These are phyloP conservation scores for Drechslerella dactyloides DNA, from an alignment of 2,329 filamentous ascomycete species.

Conservation along the genomic window DNA sequence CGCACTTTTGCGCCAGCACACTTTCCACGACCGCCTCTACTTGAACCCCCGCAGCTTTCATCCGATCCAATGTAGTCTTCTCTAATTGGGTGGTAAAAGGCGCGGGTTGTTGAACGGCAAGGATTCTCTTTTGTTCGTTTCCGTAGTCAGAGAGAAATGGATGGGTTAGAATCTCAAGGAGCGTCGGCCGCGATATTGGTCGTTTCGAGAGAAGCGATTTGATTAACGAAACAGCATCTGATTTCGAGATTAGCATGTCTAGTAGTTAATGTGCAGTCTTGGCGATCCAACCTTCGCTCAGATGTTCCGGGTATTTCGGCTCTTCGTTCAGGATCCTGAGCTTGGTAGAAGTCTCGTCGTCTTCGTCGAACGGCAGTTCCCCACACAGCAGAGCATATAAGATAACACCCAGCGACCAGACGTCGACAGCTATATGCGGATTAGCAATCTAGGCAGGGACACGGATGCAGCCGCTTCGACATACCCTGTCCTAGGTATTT, in stretches of 20 bases:
- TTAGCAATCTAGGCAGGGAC: conserved; percentile 2
- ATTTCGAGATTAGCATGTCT: not conserved
- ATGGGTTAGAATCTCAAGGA: conserved; percentile 85
- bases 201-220: conserved; percentile 86
- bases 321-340: conserved; percentile 83
- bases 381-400: conserved; percentile 81
- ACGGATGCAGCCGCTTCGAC: conserved; percentile 12
- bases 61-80: conserved; percentile 87
- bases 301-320: conserved; percentile 79
- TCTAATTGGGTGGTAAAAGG: conserved; percentile 86
- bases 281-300: conserved; percentile 63
- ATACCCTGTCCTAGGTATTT: conserved; percentile 71
- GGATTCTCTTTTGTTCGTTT: conserved; percentile 83
- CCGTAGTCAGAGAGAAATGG: conserved; percentile 88
- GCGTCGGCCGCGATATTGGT: conserved; percentile 77
- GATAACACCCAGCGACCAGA: conserved; percentile 89
- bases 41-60: conserved; percentile 91
- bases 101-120: conserved; percentile 78
- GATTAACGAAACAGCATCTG: conserved; percentile 76
- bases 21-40: conserved; percentile 95
- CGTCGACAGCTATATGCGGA: conserved; percentile 84
- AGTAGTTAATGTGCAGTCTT: not conserved
- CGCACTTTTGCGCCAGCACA: conserved; percentile 86
- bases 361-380: conserved; percentile 93
- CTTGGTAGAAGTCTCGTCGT: conserved; percentile 87